These are phyloP conservation scores for Brassica cretica DNA, from an alignment of 345 rosid species.

Conservation along the genomic window DNA sequence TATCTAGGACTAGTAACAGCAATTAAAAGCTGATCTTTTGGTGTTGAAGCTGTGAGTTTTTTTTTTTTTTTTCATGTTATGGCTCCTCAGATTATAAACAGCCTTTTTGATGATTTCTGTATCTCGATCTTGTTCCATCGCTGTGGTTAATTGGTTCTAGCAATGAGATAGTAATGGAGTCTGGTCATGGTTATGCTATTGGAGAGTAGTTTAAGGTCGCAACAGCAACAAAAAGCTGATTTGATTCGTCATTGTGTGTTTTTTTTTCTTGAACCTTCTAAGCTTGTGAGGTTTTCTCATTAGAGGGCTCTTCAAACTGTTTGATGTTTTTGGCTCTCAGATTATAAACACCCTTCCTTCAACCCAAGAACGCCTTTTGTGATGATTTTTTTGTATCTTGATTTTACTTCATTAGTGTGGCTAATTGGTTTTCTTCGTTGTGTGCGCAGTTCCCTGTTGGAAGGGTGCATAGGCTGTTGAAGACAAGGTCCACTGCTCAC, in stretches of 20 bases:
- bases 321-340: background rate
- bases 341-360: background rate
- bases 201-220: background rate
- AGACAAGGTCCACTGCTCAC: slow-evolving; percentile 59
- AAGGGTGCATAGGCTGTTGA: slow-evolving; percentile 63
- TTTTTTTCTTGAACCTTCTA: background rate
- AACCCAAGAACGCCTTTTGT: background rate
- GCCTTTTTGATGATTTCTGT: background rate
- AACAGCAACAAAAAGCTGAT: background rate
- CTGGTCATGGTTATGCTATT: background rate
- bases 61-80: background rate
- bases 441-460: slow-evolving; percentile 64
- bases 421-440: background rate
- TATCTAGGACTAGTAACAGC: background rate
- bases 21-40: background rate
- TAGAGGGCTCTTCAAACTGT: background rate
- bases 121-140: background rate
- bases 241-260: background rate
- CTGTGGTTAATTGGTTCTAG: background rate
- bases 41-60: background rate
- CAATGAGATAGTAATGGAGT: background rate
- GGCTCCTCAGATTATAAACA: background rate
- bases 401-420: background rate
- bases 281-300: background rate
- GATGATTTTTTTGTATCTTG: background rate